Conservation (phyloP, 306 rosid genomes). For the Ziziphus jujuba region DNA sequence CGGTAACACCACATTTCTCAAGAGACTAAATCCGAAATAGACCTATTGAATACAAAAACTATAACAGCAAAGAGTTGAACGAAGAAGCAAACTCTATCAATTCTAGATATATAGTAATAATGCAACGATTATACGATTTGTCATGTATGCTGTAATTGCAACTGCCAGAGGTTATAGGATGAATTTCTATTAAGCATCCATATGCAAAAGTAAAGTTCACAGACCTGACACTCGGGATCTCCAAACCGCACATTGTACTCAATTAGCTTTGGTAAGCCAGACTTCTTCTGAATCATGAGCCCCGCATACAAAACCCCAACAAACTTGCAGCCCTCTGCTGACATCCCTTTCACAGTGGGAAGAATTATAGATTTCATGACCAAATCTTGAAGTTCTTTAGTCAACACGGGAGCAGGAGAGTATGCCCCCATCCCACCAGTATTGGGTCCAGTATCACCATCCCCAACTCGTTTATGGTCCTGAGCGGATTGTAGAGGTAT, state of each 20-base stretch:
- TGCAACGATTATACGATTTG: too few relatives aligned
- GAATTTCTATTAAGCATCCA: background rate
- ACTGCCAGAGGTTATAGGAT: too few relatives aligned
- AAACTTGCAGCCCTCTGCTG: slow-evolving; percentile 85
- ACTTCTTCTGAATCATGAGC: slow-evolving; percentile 92
- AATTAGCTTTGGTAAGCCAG: slow-evolving; percentile 89
- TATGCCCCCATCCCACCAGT: slow-evolving; percentile 99
- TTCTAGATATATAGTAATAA: too few relatives aligned
- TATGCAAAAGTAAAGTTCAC: slow-evolving; percentile 27
- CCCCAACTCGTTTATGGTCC: slow-evolving; percentile 95
- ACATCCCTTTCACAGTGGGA: slow-evolving; percentile 96
- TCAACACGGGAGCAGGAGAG: slow-evolving; percentile 86
- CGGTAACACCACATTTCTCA: too few relatives aligned
- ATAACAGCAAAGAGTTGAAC: too few relatives aligned
- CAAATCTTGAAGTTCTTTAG: slow-evolving; percentile 69
- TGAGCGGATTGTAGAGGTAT: slow-evolving; percentile 96
- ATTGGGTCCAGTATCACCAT: slow-evolving; percentile 93
- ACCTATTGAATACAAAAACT: too few relatives aligned
- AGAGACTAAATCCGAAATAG: too few relatives aligned
- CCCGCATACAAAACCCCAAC: slow-evolving; percentile 94
- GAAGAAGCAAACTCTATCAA: too few relatives aligned
- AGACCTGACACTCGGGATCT: slow-evolving; percentile 98
- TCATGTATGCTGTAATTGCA: too few relatives aligned
- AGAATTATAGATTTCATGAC: slow-evolving; percentile 84
- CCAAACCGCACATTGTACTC: slow-evolving; percentile 98